phyloP scores from a whole-genome alignment of 2,329 filamentous ascomycete species.

The Colletotrichum noveboracense region DNA sequence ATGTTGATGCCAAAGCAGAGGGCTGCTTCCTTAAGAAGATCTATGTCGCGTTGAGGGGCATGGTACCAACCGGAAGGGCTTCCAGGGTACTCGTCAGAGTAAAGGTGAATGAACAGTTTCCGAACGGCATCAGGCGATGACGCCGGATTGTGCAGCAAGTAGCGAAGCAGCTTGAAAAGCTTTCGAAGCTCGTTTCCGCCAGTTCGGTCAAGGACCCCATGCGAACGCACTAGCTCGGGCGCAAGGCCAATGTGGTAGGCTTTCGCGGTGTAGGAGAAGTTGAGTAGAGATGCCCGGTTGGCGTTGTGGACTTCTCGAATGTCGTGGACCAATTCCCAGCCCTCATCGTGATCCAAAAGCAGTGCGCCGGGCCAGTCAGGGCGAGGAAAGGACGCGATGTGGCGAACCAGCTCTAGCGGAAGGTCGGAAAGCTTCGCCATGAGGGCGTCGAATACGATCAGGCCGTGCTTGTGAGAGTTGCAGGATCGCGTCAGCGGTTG shows the following conservation, averaged over 20 bases:
- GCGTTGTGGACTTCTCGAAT: neutral
- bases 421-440: neutral
- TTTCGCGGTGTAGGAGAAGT: neutral
- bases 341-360: neutral
- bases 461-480: rapidly evolving
- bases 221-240: neutral
- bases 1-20: neutral
- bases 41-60: rapidly evolving
- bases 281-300: neutral
- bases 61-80: rapidly evolving
- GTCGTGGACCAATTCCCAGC: neutral
- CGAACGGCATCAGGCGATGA: neutral
- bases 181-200: neutral
- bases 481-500: neutral
- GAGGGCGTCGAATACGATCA: neutral
- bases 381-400: neutral
- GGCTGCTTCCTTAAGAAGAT: neutral
- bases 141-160: neutral
- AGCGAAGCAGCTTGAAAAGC: neutral
- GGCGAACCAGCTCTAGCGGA: neutral
- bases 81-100: rapidly evolving
- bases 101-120: neutral
- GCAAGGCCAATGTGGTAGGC: neutral
- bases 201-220: neutral
- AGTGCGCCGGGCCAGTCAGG: neutral